Conservation (phyloP, 257 asterid genomes). For the Penstemon davidsonii region DNA sequence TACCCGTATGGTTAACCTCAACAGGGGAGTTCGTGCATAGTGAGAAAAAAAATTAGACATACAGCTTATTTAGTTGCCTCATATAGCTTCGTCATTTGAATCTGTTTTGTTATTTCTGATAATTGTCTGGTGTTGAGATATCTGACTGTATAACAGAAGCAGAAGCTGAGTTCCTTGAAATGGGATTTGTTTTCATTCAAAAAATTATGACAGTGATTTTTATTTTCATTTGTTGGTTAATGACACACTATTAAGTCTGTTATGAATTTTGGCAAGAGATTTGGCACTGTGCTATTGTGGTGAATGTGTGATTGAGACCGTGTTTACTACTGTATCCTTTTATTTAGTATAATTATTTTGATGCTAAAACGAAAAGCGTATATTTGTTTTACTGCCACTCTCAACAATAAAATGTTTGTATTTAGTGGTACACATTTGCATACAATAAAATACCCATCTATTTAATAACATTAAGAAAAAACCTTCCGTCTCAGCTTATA, state of each 20-base stretch:
- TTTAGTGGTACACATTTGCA: too few relatives aligned
- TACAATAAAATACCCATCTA: too few relatives aligned
- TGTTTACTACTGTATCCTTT: too few relatives aligned
- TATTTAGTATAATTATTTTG: too few relatives aligned
- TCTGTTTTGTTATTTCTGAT: slow-evolving; percentile 9
- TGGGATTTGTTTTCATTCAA: slow-evolving; percentile 12
- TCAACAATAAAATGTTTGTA: too few relatives aligned
- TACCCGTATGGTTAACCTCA: slow-evolving; percentile 81
- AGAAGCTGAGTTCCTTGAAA: not conserved
- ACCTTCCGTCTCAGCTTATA: too few relatives aligned
- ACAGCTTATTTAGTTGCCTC: not conserved
- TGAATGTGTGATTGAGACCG: too few relatives aligned
- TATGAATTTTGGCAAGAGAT: not conserved
- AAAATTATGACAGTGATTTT: slow-evolving; percentile 1
- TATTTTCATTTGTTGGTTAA: not conserved
- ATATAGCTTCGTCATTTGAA: not conserved
- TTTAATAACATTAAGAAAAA: too few relatives aligned
- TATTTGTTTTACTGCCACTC: too few relatives aligned
- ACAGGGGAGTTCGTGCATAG: slow-evolving; percentile 62
- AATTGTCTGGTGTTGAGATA: slow-evolving; percentile 4
- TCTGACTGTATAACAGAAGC: not conserved
- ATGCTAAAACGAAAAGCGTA: too few relatives aligned
- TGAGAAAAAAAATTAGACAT: not conserved
- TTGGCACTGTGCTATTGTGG: not conserved
- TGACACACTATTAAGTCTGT: not conserved